These are phyloP conservation scores for Backusella australiensis DNA, from an alignment of 192 early-diverging fungal species.

Conservation along the genomic window DNA sequence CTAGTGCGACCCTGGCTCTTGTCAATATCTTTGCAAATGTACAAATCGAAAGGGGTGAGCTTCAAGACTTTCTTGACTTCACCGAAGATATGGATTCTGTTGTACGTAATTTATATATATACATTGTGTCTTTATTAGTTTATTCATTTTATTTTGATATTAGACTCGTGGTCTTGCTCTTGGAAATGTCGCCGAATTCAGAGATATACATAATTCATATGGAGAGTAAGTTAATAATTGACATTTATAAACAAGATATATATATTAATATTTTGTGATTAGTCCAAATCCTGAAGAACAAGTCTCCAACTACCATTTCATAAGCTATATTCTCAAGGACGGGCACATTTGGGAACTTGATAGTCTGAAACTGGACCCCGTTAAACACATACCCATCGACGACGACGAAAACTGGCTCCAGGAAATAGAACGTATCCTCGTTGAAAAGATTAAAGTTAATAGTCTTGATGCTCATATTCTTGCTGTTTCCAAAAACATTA, in stretches of 20 bases:
- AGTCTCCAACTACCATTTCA: background rate
- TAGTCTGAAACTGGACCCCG: background rate
- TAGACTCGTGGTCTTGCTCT: background rate
- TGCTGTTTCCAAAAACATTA: background rate
- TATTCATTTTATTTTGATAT: background rate
- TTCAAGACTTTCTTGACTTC: background rate
- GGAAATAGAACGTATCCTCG: background rate
- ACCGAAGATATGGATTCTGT: background rate
- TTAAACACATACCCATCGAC: background rate
- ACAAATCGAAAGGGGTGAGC: background rate
- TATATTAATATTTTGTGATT: background rate
- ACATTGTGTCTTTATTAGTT: too few relatives aligned
- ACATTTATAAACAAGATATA: background rate
- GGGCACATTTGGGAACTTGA: background rate
- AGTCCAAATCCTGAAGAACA: background rate
- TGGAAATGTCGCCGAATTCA: too few relatives aligned
- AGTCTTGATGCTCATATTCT: background rate
- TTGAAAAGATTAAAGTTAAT: background rate
- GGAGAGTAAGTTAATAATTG: background rate
- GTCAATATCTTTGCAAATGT: background rate
- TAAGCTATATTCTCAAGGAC: background rate
- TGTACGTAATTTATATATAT: background rate
- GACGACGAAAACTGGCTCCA: background rate
- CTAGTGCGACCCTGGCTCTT: background rate
- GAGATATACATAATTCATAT: too few relatives aligned